phyloP scores from a whole-genome alignment of 177 flowering plant species.

The Vitis hybrid region DNA sequence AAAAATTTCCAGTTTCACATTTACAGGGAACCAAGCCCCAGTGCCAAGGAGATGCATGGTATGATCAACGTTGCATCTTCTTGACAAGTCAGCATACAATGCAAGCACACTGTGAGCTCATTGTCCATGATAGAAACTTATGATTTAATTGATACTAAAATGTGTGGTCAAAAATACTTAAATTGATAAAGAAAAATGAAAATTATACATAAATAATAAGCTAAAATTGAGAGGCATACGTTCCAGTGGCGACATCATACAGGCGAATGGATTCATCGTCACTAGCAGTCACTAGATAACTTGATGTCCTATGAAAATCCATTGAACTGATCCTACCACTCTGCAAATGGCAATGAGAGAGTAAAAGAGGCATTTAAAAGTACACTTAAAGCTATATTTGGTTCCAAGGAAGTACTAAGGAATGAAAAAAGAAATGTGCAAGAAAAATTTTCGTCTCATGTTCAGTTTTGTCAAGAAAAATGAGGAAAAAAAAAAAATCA shows the following conservation, averaged over 20 bases:
- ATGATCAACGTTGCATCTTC: too few species aligned
- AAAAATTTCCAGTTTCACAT: too few species aligned
- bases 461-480: background rate
- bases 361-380: background rate
- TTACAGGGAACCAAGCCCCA: too few species aligned
- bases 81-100: too few species aligned
- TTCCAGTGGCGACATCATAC: slow-evolving; percentile 81
- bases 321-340: slow-evolving; percentile 90
- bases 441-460: too few species aligned
- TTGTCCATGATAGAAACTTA: too few species aligned
- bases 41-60: too few species aligned
- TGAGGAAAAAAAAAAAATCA: background rate
- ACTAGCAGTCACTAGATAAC: slow-evolving; percentile 91
- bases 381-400: too few species aligned
- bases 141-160: too few species aligned
- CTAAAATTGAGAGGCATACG: slow-evolving; percentile 42
- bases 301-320: slow-evolving; percentile 93
- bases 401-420: too few species aligned
- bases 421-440: too few species aligned
- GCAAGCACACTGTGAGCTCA: too few species aligned
- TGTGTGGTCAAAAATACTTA: background rate
- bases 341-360: slow-evolving; percentile 38
- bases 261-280: slow-evolving; percentile 98
- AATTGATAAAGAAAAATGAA: background rate
- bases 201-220: background rate